Percentiles rank a stretch among this genome's conserved stretches.
These are phyloP conservation scores for Westerdykella sp. DNA, from an alignment of 2,329 filamentous ascomycete genomes.

Conservation along the genomic window DNA sequence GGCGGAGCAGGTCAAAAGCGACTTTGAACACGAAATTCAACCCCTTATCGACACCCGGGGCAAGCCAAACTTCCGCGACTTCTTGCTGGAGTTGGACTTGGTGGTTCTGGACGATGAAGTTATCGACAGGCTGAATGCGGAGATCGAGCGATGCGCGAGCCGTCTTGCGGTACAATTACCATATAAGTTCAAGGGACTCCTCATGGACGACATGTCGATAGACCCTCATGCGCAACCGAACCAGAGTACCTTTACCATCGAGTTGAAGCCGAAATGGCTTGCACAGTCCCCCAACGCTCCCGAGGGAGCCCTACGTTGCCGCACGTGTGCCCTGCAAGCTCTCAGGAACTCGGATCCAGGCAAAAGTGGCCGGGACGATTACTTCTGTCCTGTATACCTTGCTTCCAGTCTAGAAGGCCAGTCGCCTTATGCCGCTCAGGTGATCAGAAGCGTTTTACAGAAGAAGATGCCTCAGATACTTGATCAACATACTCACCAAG, in stretches of 20 bases:
- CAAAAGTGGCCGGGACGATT: conserved; percentile 11
- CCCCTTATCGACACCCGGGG: conserved; percentile 19
- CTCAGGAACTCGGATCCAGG: conserved; percentile 15
- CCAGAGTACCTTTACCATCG: conserved; percentile 24
- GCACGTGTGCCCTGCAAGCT: conserved; percentile 43
- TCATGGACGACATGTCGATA: conserved; percentile 27
- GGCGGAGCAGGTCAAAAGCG: conserved; percentile 19
- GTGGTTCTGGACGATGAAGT: background rate
- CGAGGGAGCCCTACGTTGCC: conserved; percentile 35
- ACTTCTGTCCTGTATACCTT: conserved; percentile 39
- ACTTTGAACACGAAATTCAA: conserved; percentile 21
- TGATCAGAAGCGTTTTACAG: background rate
- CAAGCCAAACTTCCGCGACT: background rate
- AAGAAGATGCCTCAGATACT: background rate
- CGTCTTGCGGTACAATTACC: background rate
- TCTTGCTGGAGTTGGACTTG: conserved; percentile 2
- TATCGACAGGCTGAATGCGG: background rate
- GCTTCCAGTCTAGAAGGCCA: conserved; percentile 10
- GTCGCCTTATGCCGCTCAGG: conserved; percentile 6
- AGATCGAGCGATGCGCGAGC: background rate
- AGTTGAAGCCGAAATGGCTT: conserved; percentile 48
- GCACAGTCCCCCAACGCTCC: conserved; percentile 43
- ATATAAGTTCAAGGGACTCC: conserved; percentile 13
- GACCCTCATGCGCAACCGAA: conserved; percentile 2
- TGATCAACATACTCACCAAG: too few species aligned